phyloP scores from a whole-genome alignment of 768 basidiomycete genomes.

The Boletales sp. region DNA sequence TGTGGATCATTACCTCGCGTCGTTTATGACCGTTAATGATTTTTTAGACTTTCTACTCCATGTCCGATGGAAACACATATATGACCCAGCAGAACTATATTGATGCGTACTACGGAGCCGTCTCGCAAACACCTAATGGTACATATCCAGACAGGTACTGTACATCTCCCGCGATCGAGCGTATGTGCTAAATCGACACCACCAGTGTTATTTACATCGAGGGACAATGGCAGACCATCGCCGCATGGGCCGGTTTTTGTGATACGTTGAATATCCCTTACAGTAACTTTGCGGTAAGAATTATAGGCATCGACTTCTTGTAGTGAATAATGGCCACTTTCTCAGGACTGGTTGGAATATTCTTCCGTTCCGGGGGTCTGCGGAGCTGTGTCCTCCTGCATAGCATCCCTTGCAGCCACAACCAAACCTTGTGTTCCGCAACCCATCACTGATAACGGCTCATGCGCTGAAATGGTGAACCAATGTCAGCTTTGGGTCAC shows the following conservation, averaged over 20 bases:
- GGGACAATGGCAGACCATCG: constrained; percentile 16
- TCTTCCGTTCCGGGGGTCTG: constrained; percentile 18
- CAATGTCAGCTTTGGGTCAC: constrained; percentile 21
- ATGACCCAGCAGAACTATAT: constrained; percentile 23
- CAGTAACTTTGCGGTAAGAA: constrained; percentile 15
- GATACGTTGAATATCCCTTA: constrained; percentile 21
- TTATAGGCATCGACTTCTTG: background rate
- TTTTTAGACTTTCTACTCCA: constrained; percentile 13
- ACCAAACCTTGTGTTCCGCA: constrained; percentile 15
- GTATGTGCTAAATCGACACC: background rate
- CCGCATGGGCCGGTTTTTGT: constrained; percentile 22
- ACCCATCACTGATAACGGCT: constrained; percentile 20
- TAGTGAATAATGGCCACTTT: background rate
- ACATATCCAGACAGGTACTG: constrained; percentile 14
- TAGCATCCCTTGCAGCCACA: background rate
- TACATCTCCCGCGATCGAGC: background rate
- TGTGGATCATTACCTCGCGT: background rate
- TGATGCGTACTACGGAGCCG: constrained; percentile 17
- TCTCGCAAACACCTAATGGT: constrained; percentile 17
- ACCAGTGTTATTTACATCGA: constrained; percentile 7
- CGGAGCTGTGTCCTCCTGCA: constrained; percentile 12
- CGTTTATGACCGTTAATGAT: background rate
- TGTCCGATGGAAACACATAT: constrained; percentile 17
- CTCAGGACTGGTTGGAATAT: constrained; percentile 24
- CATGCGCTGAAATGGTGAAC: constrained; percentile 12